phyloP scores from a whole-genome alignment of 805 yeast species.

The Saccharomyces eubayanus region DNA sequence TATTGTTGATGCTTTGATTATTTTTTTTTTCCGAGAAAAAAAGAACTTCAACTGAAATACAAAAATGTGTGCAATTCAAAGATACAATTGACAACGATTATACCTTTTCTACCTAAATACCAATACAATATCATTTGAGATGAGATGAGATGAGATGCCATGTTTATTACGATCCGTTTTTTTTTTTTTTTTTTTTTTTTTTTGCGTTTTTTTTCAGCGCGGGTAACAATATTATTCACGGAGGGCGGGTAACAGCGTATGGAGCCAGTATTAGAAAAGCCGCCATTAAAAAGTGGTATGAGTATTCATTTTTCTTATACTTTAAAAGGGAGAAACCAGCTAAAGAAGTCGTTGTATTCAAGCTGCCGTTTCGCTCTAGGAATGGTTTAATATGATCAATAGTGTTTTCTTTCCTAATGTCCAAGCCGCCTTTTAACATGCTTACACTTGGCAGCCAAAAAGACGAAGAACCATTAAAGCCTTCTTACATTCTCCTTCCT shows the following conservation, averaged over 20 bases:
- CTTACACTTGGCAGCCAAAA: too few species aligned
- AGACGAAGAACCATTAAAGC: too few species aligned
- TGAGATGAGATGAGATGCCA: slow-evolving; percentile 1
- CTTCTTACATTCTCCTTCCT: not conserved
- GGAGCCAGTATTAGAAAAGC: too few species aligned
- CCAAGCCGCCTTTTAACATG: too few species aligned
- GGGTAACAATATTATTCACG: not conserved
- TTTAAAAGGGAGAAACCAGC: too few species aligned
- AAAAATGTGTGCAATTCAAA: not conserved
- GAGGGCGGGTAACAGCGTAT: not conserved
- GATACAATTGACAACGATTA: not conserved
- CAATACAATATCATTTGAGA: not conserved
- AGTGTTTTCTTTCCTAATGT: too few species aligned
- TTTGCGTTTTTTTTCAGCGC: not conserved
- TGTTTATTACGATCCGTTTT: not conserved
- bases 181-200: not conserved
- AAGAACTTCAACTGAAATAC: not conserved
- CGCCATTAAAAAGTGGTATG: too few species aligned
- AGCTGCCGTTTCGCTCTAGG: too few species aligned
- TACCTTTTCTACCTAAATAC: not conserved
- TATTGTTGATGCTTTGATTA: not conserved
- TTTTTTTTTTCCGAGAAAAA: not conserved
- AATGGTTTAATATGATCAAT: too few species aligned
- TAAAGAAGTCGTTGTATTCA: too few species aligned
- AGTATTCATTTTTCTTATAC: too few species aligned